Base-by-base conservation (phyloP, 441 rosid genomes). In the Populus hybrid region DNA sequence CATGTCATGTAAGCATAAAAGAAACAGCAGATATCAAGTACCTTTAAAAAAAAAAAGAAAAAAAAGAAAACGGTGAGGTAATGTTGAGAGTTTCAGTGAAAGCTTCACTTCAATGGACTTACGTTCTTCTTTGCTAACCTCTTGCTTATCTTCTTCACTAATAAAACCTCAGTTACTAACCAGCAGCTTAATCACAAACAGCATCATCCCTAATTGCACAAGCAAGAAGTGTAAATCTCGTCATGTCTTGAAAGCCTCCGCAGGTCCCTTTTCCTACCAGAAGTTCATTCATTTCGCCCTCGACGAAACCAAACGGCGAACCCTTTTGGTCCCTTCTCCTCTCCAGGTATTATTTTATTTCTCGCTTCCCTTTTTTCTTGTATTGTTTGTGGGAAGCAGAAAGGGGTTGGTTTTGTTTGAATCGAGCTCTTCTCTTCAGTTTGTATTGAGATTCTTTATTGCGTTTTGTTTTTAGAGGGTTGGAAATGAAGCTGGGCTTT, bases 251-350 rank as follows among this genome's bases (percentile, higher is more conserved):
- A 86, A 75, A 70, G 84, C 78, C 66, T 89, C 88, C 61, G 90
- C 93, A 18, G 61, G 61, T 18, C 8, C 61, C 36, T 81, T 79
- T 23, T 89, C 97, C 30, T 93, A 93, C 77, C 86, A 81, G 79
- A 85, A 89, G 24, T 92, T 93, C 79, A 74, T 90, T 18, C 82
- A 90, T 8, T 91, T 90, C 72, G 94, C 92, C 75, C 67, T 93
- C 1, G 77, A 80, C 75, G 97, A 89, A 80, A 87, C 93, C 67
- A 84, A 82, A 78, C 82, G 81, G 32, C 87, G 64, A 32, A 40
- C 92, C 78, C 35, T 68, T 80, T 80, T 91, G 81, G 71, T 77
- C 57, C 89, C 98, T 83, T 95, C 98, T 70, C 90, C 87, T 10
- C 89, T 92, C 42, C 94, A 95, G 96, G 99, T 93, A 23, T 30